These are phyloP conservation scores for Rutidosis leptorrhynchoides DNA, from an alignment of 129 eudicot species.

Conservation along the genomic window DNA sequence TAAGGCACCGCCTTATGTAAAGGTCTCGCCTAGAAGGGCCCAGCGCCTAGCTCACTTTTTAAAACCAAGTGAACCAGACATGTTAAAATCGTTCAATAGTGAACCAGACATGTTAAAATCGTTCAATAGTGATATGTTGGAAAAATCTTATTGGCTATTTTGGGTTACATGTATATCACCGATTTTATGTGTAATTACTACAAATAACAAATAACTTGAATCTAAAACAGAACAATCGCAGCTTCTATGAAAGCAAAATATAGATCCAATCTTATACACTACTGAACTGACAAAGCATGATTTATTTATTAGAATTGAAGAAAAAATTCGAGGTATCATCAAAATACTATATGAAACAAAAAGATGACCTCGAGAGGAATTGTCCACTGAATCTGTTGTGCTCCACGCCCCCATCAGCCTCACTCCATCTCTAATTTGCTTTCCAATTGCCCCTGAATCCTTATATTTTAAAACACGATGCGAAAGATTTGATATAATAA, in stretches of 20 bases:
- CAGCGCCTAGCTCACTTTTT: no score
- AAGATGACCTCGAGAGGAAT: conserved; percentile 91
- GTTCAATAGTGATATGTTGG: neutral
- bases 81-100: no score
- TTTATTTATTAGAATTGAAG: neutral
- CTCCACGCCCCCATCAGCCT: conserved; percentile 96
- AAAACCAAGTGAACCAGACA: no score
- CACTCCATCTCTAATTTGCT: conserved; percentile 90
- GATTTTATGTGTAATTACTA: neutral
- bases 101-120: no score
- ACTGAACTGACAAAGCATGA: neutral
- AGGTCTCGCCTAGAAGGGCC: no score
- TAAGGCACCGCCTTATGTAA: no score
- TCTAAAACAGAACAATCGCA: neutral
- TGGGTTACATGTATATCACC: neutral
- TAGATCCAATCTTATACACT: neutral
- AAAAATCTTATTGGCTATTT: neutral
- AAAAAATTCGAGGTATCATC: neutral
- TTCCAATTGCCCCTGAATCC: conserved; percentile 95
- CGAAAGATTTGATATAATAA: neutral
- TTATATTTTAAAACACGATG: conserved; percentile 25
- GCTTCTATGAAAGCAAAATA: neutral
- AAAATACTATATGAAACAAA: neutral
- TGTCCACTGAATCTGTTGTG: conserved; percentile 81
- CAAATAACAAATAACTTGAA: neutral